These are phyloP conservation scores for Trichoderma oligosporum DNA, from an alignment of 2,329 filamentous ascomycete genomes.

Conservation along the genomic window DNA sequence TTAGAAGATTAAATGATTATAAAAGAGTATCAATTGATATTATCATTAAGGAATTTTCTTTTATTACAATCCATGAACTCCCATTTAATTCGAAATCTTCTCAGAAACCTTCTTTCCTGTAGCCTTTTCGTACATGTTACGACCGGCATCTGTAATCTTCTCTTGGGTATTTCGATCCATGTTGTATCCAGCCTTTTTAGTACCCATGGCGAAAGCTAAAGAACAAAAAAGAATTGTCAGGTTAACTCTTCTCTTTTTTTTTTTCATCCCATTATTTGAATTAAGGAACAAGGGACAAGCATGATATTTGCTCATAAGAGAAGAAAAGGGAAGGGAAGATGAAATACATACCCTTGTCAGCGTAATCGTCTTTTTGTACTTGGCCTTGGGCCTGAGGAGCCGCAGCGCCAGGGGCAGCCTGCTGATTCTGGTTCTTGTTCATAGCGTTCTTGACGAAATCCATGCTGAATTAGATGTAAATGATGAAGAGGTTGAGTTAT, in stretches of 20 bases:
- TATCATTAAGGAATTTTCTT: background rate
- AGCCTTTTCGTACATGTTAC: conserved; percentile 35
- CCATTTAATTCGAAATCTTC: conserved; percentile 16
- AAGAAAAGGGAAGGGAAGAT: background rate
- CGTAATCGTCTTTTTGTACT: conserved; percentile 31
- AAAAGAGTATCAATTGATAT: background rate
- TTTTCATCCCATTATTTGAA: background rate
- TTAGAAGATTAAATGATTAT: too few species aligned
- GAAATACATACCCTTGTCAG: conserved; percentile 39
- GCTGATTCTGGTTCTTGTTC: conserved; percentile 20
- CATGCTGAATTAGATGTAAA: conserved; percentile 26
- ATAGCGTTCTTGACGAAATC: conserved; percentile 40
- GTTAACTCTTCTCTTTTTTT: background rate
- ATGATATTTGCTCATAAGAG: background rate
- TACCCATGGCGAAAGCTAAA: conserved; percentile 30
- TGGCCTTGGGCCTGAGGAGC: conserved; percentile 11
- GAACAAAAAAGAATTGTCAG: background rate
- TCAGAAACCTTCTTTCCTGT: conserved; percentile 41
- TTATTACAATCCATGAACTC: background rate
- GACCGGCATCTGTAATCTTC: conserved; percentile 39
- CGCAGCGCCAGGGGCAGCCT: conserved; percentile 19
- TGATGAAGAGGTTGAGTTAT: background rate
- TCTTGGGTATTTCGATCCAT: conserved; percentile 34
- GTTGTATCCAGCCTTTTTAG: conserved; percentile 37
- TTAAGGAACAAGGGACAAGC: too few species aligned